phyloP scores from a whole-genome alignment of 768 basidiomycete genomes.

The Agaricus blazei region DNA sequence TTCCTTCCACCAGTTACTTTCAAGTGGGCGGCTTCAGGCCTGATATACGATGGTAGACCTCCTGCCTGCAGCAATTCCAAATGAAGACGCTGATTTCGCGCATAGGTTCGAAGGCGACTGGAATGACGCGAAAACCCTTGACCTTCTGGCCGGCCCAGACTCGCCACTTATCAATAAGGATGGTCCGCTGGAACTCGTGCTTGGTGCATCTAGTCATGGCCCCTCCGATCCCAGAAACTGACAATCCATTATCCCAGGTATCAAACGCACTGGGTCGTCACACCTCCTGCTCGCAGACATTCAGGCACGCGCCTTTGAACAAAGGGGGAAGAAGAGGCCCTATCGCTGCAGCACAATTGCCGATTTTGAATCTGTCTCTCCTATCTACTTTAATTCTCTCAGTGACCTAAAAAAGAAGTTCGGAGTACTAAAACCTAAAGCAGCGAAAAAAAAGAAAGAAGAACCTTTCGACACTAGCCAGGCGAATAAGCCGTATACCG shows the following conservation, averaged over 20 bases:
- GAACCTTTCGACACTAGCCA: slow-evolving; percentile 33
- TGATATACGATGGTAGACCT: slow-evolving; percentile 18
- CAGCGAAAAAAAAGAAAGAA: slow-evolving; percentile 24
- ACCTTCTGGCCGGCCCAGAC: slow-evolving; percentile 19
- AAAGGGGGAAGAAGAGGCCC: background rate
- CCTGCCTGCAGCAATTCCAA: background rate
- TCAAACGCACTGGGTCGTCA: slow-evolving; percentile 37
- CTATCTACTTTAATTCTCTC: slow-evolving; percentile 32
- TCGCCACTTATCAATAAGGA: slow-evolving; percentile 25
- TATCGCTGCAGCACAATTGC: slow-evolving; percentile 11
- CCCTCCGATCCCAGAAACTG: background rate
- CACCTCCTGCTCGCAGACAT: slow-evolving; percentile 35
- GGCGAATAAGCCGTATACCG: slow-evolving; percentile 32
- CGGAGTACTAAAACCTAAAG: slow-evolving; percentile 30
- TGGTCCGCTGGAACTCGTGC: slow-evolving; percentile 32
- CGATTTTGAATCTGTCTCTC: slow-evolving; percentile 42
- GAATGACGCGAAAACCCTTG: slow-evolving; percentile 30
- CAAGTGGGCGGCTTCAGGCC: slow-evolving; percentile 23
- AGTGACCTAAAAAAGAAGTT: slow-evolving; percentile 34
- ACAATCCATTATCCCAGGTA: slow-evolving; percentile 25
- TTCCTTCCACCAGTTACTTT: slow-evolving; percentile 14
- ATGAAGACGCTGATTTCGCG: background rate
- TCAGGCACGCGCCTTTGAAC: slow-evolving; percentile 23
- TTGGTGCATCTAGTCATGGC: slow-evolving; percentile 27
- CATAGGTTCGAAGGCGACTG: slow-evolving; percentile 15